Conservation (phyloP, 129 eudicot species). For the sunflower (Helianthus annuus) region DNA sequence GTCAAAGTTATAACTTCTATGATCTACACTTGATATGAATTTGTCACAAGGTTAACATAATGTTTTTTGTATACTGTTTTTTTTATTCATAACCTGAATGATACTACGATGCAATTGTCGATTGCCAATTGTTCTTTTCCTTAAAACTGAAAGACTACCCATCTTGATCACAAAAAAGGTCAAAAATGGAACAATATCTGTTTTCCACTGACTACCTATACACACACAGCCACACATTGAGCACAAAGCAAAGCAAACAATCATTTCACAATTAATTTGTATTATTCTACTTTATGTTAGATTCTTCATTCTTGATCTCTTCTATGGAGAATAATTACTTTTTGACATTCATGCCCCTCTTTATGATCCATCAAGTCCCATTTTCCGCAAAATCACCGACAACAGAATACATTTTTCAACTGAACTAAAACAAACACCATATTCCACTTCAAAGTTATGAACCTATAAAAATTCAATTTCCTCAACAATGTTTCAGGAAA, state of each 20-base stretch:
- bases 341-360: constrained; percentile 9
- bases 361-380: constrained; percentile 1
- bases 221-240: constrained; percentile 22
- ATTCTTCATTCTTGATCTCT: constrained; percentile 20
- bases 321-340: not conserved
- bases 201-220: constrained; percentile 3
- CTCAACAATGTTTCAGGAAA: constrained; percentile 12
- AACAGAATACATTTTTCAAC: not conserved
- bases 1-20: constrained; percentile 9
- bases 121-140: not conserved
- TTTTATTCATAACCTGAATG: not conserved
- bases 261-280: constrained; percentile 37
- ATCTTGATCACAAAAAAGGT: constrained; percentile 2
- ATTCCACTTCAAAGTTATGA: not conserved
- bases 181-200: not conserved
- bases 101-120: not conserved
- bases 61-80: not conserved
- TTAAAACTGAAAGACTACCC: not conserved
- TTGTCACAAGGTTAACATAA: constrained; percentile 1
- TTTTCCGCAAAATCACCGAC: constrained; percentile 1
- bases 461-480: not conserved
- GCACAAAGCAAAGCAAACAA: constrained; percentile 58
- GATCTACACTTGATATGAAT: constrained; percentile 9
- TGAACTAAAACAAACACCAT: not conserved
- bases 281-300: constrained; percentile 1